These are phyloP conservation scores for Yamadazyma diospyri DNA, from an alignment of 1,139 yeast genomes.

Conservation along the genomic window DNA sequence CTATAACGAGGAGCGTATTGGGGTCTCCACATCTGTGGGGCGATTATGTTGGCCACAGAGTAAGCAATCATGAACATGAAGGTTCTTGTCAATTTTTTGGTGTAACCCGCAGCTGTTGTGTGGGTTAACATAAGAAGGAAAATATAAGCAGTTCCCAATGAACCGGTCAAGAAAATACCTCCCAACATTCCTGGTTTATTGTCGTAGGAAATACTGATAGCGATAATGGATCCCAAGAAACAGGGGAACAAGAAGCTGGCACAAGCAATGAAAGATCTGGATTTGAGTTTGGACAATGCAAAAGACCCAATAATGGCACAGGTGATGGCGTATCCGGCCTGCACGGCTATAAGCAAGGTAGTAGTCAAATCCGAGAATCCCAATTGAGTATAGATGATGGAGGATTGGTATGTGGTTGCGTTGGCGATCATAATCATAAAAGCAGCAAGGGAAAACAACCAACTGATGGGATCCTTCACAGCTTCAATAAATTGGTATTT, in stretches of 20 bases:
- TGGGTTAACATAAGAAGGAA: slow-evolving; percentile 20
- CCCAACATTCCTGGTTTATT: slow-evolving; percentile 27
- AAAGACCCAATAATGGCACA: slow-evolving; percentile 16
- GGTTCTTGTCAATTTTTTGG: slow-evolving; percentile 22
- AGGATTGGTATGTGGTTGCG: slow-evolving; percentile 40
- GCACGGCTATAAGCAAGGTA: slow-evolving; percentile 25
- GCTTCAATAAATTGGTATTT: slow-evolving; percentile 42
- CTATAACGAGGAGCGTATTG: slow-evolving; percentile 16
- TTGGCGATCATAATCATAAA: slow-evolving; percentile 44
- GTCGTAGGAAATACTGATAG: slow-evolving; percentile 19
- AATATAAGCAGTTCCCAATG: slow-evolving; percentile 20
- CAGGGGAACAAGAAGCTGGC: slow-evolving; percentile 32
- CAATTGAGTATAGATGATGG: slow-evolving; percentile 30
- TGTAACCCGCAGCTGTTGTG: slow-evolving; percentile 25
- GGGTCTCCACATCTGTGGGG: slow-evolving; percentile 22
- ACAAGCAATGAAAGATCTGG: slow-evolving; percentile 15
- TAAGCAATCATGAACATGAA: slow-evolving; percentile 21
- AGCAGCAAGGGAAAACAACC: slow-evolving; percentile 37
- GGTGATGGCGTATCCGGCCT: slow-evolving; percentile 18
- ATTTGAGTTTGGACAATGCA: slow-evolving; percentile 15
- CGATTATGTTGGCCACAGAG: slow-evolving; percentile 22
- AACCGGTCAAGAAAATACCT: slow-evolving; percentile 18
- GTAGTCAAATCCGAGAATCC: slow-evolving; percentile 40
- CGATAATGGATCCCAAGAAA: slow-evolving; percentile 34
- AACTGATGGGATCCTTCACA: slow-evolving; percentile 43